Percentiles rank a stretch among this genome's conserved stretches.
Evolutionary conservation across 768 basidiomycete species (phyloP).

Genomic region (Obba rivulosa): DNA sequence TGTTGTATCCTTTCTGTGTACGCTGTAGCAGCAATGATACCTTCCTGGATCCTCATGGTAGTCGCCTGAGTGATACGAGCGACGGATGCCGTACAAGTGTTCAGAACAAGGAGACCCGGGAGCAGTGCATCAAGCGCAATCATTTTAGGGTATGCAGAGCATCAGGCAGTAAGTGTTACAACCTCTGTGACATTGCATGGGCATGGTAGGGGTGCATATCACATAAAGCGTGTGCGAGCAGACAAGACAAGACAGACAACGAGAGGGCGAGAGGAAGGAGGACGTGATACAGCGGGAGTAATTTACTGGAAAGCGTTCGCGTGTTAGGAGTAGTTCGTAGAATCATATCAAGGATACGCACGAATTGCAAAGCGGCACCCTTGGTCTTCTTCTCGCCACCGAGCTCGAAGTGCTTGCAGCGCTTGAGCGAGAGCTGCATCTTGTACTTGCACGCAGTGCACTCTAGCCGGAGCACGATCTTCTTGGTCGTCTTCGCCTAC

Average conservation of each 20-base stretch:
- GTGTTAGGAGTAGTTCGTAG: not conserved
- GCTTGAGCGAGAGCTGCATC: constrained; percentile 93
- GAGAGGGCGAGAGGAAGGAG: constrained; percentile 12
- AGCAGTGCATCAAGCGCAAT: too few relatives aligned
- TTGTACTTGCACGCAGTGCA: constrained; percentile 99
- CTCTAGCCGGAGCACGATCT: constrained; percentile 96
- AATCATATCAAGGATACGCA: constrained; percentile 40
- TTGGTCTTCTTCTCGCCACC: constrained; percentile 99
- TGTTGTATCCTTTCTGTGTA: too few relatives aligned
- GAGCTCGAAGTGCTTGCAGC: constrained; percentile 99
- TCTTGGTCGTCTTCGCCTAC: constrained; percentile 98
- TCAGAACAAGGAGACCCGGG: too few relatives aligned
- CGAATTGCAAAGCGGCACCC: constrained; percentile 93
- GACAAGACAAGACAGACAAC: constrained; percentile 12
- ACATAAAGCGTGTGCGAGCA: constrained; percentile 19
- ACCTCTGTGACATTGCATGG: constrained; percentile 17
- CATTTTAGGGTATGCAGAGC: too few relatives aligned
- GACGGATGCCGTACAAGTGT: too few relatives aligned
- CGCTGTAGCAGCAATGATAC: too few relatives aligned
- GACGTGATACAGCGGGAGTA: constrained; percentile 8
- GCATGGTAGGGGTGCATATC: constrained; percentile 22
- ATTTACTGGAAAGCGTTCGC: constrained; percentile 3
- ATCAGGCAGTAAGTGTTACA: too few relatives aligned
- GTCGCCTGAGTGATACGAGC: too few relatives aligned
- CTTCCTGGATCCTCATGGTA: too few relatives aligned